Conservation (phyloP, 306 rosid genomes). For the Ziziphus jujuba region DNA sequence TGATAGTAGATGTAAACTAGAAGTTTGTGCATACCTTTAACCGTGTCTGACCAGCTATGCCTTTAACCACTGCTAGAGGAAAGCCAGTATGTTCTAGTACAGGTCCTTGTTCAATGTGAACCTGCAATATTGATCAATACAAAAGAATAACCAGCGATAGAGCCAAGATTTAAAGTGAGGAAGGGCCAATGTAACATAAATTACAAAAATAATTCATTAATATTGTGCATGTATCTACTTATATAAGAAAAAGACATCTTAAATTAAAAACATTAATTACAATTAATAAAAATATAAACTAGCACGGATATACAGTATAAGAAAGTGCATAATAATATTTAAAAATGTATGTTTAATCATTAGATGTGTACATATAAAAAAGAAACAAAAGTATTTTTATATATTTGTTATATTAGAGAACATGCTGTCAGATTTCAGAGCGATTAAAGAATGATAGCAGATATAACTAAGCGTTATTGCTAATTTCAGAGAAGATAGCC, state of each 20-base stretch:
- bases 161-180: too few relatives aligned
- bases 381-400: too few relatives aligned
- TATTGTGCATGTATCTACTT: too few relatives aligned
- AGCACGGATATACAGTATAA: too few relatives aligned
- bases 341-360: too few relatives aligned
- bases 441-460: neutral
- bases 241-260: too few relatives aligned
- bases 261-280: too few relatives aligned
- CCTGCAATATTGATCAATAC: constrained; percentile 40
- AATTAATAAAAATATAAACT: too few relatives aligned
- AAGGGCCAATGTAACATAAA: too few relatives aligned
- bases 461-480: neutral
- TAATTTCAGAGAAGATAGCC: neutral
- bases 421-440: constrained; percentile 10
- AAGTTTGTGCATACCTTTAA: constrained; percentile 49
- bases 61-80: constrained; percentile 88
- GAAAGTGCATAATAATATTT: too few relatives aligned
- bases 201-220: too few relatives aligned
- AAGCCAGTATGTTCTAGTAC: constrained; percentile 79
- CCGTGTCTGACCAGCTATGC: constrained; percentile 97
- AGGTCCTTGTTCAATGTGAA: constrained; percentile 97
- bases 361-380: too few relatives aligned
- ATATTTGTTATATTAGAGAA: neutral
- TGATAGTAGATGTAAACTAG: neutral
- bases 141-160: neutral